Conservation (phyloP, 352 stramenopile species). For the Phytophthora cactorum region DNA sequence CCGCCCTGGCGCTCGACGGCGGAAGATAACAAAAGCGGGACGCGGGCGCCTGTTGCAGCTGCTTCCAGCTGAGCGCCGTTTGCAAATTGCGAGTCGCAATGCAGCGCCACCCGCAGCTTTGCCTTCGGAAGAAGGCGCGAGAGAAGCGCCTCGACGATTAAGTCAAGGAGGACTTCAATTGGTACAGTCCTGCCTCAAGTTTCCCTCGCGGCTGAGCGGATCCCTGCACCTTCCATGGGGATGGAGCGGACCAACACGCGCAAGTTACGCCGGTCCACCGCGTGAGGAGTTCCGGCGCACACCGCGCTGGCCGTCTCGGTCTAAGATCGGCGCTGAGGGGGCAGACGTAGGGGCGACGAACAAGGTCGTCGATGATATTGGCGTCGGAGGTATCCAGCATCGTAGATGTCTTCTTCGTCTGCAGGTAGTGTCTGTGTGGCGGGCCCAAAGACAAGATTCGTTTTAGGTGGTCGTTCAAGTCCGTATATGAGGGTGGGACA, state of each 20-base stretch:
- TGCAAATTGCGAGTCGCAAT: constrained; percentile 8
- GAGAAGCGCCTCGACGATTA: constrained; percentile 20
- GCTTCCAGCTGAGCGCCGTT: constrained; percentile 18
- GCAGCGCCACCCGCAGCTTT: constrained; percentile 16
- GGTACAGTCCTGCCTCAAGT: constrained; percentile 11
- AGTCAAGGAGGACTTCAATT: constrained; percentile 10
- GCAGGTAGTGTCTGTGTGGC: constrained; percentile 7
- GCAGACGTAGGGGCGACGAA: no score
- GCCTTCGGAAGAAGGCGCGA: constrained; percentile 14
- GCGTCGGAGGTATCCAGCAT: neutral
- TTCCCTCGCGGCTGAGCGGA: constrained; percentile 22
- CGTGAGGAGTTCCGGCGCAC: constrained; percentile 4
- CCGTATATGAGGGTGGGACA: neutral
- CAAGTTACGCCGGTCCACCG: constrained; percentile 2
- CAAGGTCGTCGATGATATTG: no score
- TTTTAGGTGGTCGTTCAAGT: constrained; percentile 14
- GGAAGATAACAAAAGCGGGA: constrained; percentile 33
- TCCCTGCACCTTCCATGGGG: constrained; percentile 22
- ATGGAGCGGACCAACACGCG: constrained; percentile 17
- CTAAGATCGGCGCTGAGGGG: no score
- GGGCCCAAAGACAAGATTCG: constrained; percentile 22
- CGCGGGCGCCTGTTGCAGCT: constrained; percentile 20
- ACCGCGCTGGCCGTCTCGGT: no score
- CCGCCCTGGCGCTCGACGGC: constrained; percentile 21
- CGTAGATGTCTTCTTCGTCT: neutral